Base-by-base conservation (phyloP, 441 rosid species). In the Jatropha multifida region DNA sequence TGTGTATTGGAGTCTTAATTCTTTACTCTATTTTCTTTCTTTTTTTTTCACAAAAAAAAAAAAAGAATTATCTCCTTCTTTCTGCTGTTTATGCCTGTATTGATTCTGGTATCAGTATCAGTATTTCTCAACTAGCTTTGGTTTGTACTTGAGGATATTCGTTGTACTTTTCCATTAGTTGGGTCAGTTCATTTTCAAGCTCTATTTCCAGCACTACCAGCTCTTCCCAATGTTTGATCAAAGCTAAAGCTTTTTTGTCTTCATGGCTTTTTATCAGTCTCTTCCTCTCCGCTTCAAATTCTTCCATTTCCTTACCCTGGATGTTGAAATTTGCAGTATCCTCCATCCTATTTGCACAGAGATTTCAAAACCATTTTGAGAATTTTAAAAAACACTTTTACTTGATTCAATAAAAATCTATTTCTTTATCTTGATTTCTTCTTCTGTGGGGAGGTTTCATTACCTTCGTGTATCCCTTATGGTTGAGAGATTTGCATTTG, bases 201-300 rank as follows among this genome's bases (percentile, higher is more conserved):
- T 77, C 61, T 5, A 56, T 71, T 52, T 70, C 79, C 71, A 76
- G 18, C 37, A 42, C 38, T 5, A 70, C 64, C 48, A 51, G 44
- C 52, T 70, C 74, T 61, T 76, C 64, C 52, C 62, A 61, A 12
- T 61, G 69, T n/a, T 20, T 76, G 49, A 70, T 64, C 59, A 69
- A 11, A 55, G 65, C 17, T 59, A 42, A 52, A 71, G 59, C 59
- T 56, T 56, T 77, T 65, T 56, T 66, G 7, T 71, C 61, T 71
- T 42, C 76, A 37, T 52, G 56, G 13, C 13, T 32, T 77, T 49
- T n/a, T 55, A 64, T 71, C 49, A 77, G 18, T 60, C 52, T 77
- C 48, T 65, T 46, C 71, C 60, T 77, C 52, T 71, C 72, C 1
- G 58, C 66, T 77, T 77, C 13, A 61, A 60, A 76, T 76, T 76